phyloP scores from a whole-genome alignment of 1,284 basidiomycete genomes.

The Phylloboletellus chloephorus region DNA sequence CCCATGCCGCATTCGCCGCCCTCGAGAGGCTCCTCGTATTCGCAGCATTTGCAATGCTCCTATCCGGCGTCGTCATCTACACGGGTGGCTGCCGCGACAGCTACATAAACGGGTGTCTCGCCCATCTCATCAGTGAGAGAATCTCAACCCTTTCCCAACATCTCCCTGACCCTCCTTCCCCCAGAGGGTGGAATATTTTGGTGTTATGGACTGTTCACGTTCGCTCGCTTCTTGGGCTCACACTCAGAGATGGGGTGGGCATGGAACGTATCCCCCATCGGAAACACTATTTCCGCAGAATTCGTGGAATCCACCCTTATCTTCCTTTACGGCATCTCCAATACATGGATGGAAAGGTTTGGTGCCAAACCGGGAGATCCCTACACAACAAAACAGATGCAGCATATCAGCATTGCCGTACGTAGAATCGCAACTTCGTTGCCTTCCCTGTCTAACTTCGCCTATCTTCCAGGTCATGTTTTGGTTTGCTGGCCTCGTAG shows the following conservation, averaged over 20 bases:
- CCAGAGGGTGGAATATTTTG: constrained; percentile 86
- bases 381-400: constrained; percentile 88
- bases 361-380: constrained; percentile 79
- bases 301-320: constrained; percentile 86
- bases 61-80: constrained; percentile 74
- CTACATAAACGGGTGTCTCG: constrained; percentile 79
- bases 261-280: constrained; percentile 73
- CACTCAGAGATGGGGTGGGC: constrained; percentile 91
- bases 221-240: constrained; percentile 87
- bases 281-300: constrained; percentile 66
- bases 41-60: constrained; percentile 58
- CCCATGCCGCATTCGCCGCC: constrained; percentile 43
- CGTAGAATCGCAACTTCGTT: constrained; percentile 22
- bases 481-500: constrained; percentile 89
- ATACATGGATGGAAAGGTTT: constrained; percentile 97
- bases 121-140: constrained; percentile 82
- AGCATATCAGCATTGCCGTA: constrained; percentile 93
- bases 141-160: constrained; percentile 1
- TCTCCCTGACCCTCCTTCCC: constrained; percentile 6
- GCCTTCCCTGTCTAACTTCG: constrained; percentile 2
- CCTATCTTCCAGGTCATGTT: constrained; percentile 64
- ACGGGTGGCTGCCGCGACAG: constrained; percentile 76
- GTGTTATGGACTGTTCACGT: constrained; percentile 85
- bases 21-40: constrained; percentile 63
- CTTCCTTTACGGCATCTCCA: constrained; percentile 85